phyloP scores from a whole-genome alignment of 768 basidiomycete species.

The Boletus subcaerulescens region DNA sequence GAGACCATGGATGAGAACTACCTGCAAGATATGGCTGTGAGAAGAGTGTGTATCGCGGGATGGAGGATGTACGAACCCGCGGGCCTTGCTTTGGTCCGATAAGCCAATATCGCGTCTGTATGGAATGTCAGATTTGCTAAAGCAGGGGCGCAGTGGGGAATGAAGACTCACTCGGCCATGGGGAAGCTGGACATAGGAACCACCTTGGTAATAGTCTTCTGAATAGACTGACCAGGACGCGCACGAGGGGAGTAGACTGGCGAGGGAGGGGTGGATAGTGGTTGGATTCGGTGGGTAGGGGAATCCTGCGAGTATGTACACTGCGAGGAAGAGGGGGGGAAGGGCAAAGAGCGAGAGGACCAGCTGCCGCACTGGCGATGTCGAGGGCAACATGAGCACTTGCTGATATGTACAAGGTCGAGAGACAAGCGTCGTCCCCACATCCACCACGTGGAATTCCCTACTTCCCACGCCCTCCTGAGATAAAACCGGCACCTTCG shows the following conservation, averaged over 20 bases:
- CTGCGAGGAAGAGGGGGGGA: conserved; percentile 55
- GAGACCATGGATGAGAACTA: conserved; percentile 75
- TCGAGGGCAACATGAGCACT: conserved; percentile 8
- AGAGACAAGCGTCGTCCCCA: too few species aligned
- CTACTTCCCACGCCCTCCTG: too few species aligned
- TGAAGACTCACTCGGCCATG: conserved; percentile 54
- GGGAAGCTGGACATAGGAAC: conserved; percentile 63
- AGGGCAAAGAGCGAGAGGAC: conserved; percentile 49
- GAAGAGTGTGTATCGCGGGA: not conserved
- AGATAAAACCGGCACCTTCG: too few species aligned
- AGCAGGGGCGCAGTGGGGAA: not conserved
- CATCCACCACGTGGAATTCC: not conserved
- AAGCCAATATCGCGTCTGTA: conserved; percentile 73
- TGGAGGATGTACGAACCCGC: conserved; percentile 43
- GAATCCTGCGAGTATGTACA: conserved; percentile 64
- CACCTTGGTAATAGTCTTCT: conserved; percentile 59
- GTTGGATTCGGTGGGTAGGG: conserved; percentile 55
- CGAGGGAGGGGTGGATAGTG: conserved; percentile 54
- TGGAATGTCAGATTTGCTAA: not conserved
- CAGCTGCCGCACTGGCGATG: conserved; percentile 18
- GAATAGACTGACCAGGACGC: conserved; percentile 72
- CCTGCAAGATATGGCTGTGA: conserved; percentile 35
- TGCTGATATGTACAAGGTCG: too few species aligned
- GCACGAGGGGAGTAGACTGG: conserved; percentile 51
- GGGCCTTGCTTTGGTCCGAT: conserved; percentile 66